phyloP scores from a whole-genome alignment of 768 basidiomycete genomes.

The Lactifluus volemus region DNA sequence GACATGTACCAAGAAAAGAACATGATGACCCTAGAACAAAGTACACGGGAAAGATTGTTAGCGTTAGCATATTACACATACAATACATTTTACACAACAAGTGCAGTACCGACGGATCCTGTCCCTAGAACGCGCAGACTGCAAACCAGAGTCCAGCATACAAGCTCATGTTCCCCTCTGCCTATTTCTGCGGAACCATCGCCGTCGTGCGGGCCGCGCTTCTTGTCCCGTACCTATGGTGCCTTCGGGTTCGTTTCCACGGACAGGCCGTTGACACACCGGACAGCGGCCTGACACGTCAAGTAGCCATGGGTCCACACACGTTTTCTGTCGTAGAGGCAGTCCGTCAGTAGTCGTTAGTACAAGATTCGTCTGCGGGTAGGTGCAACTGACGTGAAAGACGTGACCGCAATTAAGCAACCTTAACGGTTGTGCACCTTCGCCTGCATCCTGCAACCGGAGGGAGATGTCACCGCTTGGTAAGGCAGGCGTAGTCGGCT shows the following conservation, averaged over 20 bases:
- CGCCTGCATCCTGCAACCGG: constrained; percentile 61
- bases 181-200: constrained; percentile 13
- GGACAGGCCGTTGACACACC: constrained; percentile 71
- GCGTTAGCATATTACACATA: not conserved
- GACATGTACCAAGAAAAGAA: too few relatives aligned
- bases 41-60: not conserved
- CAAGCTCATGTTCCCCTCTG: constrained; percentile 5
- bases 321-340: constrained; percentile 52
- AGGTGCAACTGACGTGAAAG: constrained; percentile 62
- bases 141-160: not conserved
- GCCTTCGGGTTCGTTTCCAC: constrained; percentile 34
- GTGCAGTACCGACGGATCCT: not conserved
- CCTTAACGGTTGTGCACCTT: constrained; percentile 68
- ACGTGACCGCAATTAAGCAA: constrained; percentile 76
- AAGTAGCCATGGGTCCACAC: constrained; percentile 82
- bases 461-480: constrained; percentile 30
- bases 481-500: not conserved
- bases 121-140: not conserved
- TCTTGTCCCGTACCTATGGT: constrained; percentile 25
- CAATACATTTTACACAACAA: not conserved
- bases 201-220: constrained; percentile 18
- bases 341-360: constrained; percentile 1
- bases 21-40: too few relatives aligned
- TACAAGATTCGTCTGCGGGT: not conserved
- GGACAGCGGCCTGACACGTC: constrained; percentile 85